Conservation (phyloP, 768 basidiomycete genomes). For the Psilocybe sp. region DNA sequence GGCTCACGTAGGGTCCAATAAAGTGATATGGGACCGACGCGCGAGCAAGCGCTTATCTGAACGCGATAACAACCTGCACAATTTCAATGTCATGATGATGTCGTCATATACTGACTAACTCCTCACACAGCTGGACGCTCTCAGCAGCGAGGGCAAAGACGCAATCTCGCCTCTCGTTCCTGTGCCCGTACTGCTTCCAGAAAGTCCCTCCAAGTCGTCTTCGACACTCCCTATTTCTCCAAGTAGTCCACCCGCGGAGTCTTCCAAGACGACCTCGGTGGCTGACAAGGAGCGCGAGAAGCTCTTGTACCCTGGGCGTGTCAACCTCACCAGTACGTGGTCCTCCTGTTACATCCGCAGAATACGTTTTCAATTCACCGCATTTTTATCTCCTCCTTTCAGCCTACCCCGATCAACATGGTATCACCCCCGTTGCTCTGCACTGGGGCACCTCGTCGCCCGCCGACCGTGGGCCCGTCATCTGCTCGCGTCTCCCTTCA, state of each 20-base stretch:
- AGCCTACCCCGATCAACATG: conserved; percentile 92
- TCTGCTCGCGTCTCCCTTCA: conserved; percentile 81
- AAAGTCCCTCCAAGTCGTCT: conserved; percentile 15
- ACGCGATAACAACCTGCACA: no score
- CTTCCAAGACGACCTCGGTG: conserved; percentile 7
- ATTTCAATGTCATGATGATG: conserved; percentile 13
- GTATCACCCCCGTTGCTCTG: conserved; percentile 76
- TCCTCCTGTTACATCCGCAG: conserved; percentile 7
- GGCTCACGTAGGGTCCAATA: no score
- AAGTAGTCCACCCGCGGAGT: conserved; percentile 6
- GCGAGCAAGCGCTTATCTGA: no score
- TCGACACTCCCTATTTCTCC: conserved; percentile 13
- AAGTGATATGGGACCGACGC: no score
- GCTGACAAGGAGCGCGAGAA: conserved; percentile 70
- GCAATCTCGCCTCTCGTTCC: neutral
- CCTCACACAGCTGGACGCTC: conserved; percentile 4
- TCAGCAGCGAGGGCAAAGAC: neutral
- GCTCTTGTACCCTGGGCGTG: conserved; percentile 76
- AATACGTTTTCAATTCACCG: neutral
- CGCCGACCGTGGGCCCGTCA: conserved; percentile 73
- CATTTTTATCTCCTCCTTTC: conserved; percentile 21
- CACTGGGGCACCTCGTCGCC: conserved; percentile 77
- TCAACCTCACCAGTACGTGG: conserved; percentile 76
- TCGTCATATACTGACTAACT: neutral
- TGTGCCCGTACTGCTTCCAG: conserved; percentile 1